phyloP scores from a whole-genome alignment of 1,284 basidiomycete species.

The Sutorius eximius region DNA sequence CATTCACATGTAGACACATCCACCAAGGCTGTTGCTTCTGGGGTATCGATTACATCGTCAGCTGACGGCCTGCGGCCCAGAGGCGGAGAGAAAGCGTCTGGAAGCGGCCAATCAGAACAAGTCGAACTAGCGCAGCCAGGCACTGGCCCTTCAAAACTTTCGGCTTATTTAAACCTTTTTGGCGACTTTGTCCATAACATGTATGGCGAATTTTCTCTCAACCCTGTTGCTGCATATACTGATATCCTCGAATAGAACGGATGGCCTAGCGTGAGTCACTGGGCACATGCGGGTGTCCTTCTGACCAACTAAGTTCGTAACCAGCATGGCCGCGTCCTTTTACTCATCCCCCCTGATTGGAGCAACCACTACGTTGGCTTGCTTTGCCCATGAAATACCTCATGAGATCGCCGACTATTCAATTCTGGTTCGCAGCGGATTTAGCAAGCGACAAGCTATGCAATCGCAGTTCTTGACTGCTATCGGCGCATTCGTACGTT shows the following conservation, averaged over 20 bases:
- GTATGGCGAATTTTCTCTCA: constrained; percentile 42
- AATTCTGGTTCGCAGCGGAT: constrained; percentile 84
- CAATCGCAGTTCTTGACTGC: constrained; percentile 88
- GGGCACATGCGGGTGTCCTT: background rate
- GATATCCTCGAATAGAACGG: constrained; percentile 54
- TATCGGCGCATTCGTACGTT: constrained; percentile 78
- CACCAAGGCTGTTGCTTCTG: constrained; percentile 33
- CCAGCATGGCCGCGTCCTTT: constrained; percentile 86
- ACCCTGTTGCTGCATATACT: constrained; percentile 20
- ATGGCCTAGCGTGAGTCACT: constrained; percentile 76
- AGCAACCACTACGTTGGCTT: constrained; percentile 87
- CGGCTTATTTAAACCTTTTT: constrained; percentile 87
- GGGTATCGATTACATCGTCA: constrained; percentile 31
- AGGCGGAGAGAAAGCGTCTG: constrained; percentile 28
- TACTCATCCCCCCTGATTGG: constrained; percentile 87
- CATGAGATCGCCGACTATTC: constrained; percentile 93
- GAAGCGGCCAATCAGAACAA: constrained; percentile 19
- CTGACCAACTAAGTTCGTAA: constrained; percentile 13
- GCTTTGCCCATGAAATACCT: constrained; percentile 90
- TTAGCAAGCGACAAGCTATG: constrained; percentile 88
- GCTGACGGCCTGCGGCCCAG: constrained; percentile 36
- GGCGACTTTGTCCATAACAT: constrained; percentile 89
- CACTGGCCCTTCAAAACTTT: constrained; percentile 69
- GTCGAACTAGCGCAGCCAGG: constrained; percentile 28
- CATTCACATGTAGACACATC: constrained; percentile 39